Percentiles rank a stretch among this genome's conserved stretches.
Evolutionary conservation across 805 yeast genomes (phyloP).

Genomic region (Lachancea dasiensis): DNA sequence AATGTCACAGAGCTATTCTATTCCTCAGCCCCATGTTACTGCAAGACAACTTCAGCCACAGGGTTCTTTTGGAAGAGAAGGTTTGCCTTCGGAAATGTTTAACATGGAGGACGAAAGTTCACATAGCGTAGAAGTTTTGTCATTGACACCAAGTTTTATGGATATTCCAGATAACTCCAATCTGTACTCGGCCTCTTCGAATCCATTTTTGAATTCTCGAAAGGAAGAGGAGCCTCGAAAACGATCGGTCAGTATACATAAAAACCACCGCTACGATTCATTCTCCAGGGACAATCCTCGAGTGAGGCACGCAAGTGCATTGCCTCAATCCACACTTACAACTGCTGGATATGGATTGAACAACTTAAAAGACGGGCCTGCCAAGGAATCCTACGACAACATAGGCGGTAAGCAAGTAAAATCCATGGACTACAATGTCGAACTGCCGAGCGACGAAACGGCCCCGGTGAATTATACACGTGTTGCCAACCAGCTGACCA

Average conservation of each 20-base stretch:
- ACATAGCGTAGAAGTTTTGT: slow-evolving; percentile 35
- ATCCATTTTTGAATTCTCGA: slow-evolving; percentile 7
- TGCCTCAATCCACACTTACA: neutral
- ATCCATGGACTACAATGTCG: too few species aligned
- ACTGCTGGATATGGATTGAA: neutral
- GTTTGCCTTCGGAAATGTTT: neutral
- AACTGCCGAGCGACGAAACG: too few species aligned
- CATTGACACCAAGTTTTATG: slow-evolving; percentile 38
- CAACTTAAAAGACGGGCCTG: slow-evolving; percentile 1
- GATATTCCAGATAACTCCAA: slow-evolving; percentile 30
- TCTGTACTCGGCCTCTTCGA: slow-evolving; percentile 8
- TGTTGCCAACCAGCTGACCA: neutral
- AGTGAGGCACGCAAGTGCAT: neutral
- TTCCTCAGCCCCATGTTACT: slow-evolving; percentile 1
- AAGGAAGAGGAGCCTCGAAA: slow-evolving; percentile 4
- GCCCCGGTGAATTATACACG: too few species aligned
- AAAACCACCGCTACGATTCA: slow-evolving; percentile 12
- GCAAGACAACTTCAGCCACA: slow-evolving; percentile 7
- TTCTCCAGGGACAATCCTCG: neutral
- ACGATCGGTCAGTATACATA: slow-evolving; percentile 12
- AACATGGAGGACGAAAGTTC: slow-evolving; percentile 17
- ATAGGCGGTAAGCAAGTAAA: too few species aligned
- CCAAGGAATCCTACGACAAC: slow-evolving; percentile 1
- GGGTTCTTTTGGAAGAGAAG: neutral
- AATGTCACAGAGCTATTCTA: neutral